Conservation (phyloP, 2,329 filamentous ascomycete species). For the Nemania diffusa region DNA sequence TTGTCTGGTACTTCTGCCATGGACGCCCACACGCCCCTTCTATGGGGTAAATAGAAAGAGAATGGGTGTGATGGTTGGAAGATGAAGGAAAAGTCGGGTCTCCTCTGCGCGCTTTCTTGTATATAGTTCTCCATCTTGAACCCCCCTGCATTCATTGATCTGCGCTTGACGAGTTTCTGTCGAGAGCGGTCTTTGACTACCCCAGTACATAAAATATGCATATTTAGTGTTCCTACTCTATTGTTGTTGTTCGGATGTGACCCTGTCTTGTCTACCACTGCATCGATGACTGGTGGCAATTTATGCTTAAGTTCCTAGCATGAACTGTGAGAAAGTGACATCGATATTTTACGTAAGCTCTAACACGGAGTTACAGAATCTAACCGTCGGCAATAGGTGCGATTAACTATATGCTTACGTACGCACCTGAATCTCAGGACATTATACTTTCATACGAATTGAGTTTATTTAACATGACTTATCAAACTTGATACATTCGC, state of each 20-base stretch:
- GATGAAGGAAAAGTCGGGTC: neutral
- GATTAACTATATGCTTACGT: no score
- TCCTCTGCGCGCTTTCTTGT: constrained; percentile 24
- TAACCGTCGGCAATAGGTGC: no score
- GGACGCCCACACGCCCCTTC: neutral
- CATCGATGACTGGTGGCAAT: neutral
- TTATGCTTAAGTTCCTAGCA: no score
- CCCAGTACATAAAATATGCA: constrained; percentile 30
- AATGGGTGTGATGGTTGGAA: neutral
- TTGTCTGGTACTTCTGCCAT: neutral
- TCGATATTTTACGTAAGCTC: no score
- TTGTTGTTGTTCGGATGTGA: neutral
- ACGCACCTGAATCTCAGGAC: no score
- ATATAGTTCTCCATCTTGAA: constrained; percentile 27
- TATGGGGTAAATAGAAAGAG: neutral
- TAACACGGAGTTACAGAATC: no score
- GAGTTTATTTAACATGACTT: no score
- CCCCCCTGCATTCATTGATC: constrained; percentile 28
- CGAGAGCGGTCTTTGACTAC: constrained; percentile 19
- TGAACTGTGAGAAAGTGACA: no score
- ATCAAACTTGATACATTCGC: no score
- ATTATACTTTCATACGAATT: no score
- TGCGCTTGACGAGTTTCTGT: constrained; percentile 3
- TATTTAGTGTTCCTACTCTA: constrained; percentile 12
- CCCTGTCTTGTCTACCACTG: neutral